Evolutionary conservation across 1,284 basidiomycete species (phyloP).

Genomic region (Ceratorhiza oryzae-sativae): DNA sequence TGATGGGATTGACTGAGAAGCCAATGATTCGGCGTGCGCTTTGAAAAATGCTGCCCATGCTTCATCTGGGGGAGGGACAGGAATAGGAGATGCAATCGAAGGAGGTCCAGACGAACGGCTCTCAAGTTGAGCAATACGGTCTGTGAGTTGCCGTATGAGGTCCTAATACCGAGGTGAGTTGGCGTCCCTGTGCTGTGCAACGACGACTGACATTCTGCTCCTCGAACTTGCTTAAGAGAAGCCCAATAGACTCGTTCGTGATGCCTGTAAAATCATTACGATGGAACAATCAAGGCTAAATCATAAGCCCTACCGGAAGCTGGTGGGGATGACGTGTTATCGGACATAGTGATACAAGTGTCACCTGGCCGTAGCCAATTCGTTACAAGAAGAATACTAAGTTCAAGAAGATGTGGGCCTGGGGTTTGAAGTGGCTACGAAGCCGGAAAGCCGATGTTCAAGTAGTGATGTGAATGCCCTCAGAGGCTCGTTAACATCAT

Average conservation of each 20-base stretch:
- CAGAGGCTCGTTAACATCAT: no score
- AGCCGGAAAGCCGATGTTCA: background rate
- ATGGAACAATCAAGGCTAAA: background rate
- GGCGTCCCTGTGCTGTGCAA: no score
- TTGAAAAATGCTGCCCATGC: background rate
- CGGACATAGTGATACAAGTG: background rate
- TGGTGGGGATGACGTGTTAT: background rate
- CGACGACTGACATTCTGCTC: slow-evolving; percentile 1
- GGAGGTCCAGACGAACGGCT: background rate
- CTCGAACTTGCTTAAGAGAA: slow-evolving; percentile 1
- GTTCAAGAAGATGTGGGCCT: background rate
- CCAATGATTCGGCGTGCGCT: background rate
- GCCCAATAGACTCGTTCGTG: background rate
- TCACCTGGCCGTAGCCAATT: background rate
- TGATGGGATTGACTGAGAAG: background rate
- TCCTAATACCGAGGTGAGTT: background rate
- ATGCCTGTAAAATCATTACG: background rate
- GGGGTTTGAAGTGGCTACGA: slow-evolving; percentile 38
- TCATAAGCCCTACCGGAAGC: background rate
- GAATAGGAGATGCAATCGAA: background rate
- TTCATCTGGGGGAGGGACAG: background rate
- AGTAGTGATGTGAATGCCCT: no score
- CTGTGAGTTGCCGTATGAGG: background rate
- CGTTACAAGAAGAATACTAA: background rate
- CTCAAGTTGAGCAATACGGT: background rate